phyloP scores from a whole-genome alignment of 257 asterid genomes.

The Petrea volubilis region DNA sequence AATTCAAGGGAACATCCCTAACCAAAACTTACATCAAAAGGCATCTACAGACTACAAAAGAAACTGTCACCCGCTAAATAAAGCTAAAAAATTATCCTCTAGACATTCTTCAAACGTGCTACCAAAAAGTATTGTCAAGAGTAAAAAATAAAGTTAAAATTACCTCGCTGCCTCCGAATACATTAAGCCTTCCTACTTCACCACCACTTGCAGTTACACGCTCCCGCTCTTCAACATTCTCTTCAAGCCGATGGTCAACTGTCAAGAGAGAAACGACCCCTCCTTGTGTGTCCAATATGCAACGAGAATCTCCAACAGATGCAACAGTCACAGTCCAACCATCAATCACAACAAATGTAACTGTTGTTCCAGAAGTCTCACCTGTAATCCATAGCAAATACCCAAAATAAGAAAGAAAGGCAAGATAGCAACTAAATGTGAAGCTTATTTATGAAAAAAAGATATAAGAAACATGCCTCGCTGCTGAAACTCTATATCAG shows the following conservation, averaged over 20 bases:
- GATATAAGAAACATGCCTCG: constrained; percentile 48
- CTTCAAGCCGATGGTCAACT: constrained; percentile 94
- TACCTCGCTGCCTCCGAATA: constrained; percentile 92
- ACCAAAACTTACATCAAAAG: no score
- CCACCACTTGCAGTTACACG: constrained; percentile 99
- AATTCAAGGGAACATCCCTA: no score
- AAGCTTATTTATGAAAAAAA: not conserved
- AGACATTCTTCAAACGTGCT: no score
- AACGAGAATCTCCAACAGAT: constrained; percentile 97
- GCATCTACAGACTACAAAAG: no score
- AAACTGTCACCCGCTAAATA: no score
- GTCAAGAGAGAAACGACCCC: constrained; percentile 89
- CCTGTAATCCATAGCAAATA: constrained; percentile 49
- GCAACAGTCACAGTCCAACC: constrained; percentile 99
- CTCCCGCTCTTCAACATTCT: constrained; percentile 88
- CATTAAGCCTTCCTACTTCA: constrained; percentile 92
- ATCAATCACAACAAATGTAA: constrained; percentile 90
- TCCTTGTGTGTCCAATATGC: constrained; percentile 92
- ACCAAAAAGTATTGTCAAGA: not conserved
- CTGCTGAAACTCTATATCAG: constrained; percentile 94
- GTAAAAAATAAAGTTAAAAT: not conserved
- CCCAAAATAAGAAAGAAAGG: constrained; percentile 22
- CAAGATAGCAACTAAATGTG: constrained; percentile 2
- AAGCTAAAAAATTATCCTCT: no score
- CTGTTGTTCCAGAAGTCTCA: constrained; percentile 96